Evolutionary conservation across 768 basidiomycete species (phyloP).

Genomic region (Lactifluus subvellereus): DNA sequence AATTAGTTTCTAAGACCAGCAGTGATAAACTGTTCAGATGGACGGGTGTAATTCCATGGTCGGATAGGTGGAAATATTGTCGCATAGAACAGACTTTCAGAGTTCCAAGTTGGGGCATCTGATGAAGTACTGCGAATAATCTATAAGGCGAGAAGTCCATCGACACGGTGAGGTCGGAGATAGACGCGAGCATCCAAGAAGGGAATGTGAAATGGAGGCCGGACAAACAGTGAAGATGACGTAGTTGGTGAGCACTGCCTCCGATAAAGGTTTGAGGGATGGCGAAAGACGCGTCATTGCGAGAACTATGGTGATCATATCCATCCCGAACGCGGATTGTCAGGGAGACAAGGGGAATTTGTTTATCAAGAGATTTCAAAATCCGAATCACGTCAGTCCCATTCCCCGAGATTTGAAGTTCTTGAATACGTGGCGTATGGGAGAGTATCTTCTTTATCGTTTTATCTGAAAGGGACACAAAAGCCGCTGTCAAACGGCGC

Average conservation of each 20-base stretch:
- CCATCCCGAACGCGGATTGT: constrained; percentile 1
- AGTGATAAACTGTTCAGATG: not conserved
- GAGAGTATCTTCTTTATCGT: not conserved
- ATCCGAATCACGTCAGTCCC: not conserved
- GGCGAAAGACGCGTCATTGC: not conserved
- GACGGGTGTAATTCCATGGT: not conserved
- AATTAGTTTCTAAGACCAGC: constrained; percentile 2
- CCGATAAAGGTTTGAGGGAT: constrained; percentile 5
- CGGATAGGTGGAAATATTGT: not conserved
- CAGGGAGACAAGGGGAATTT: constrained; percentile 1
- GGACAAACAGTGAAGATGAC: constrained; percentile 5
- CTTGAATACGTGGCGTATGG: not conserved
- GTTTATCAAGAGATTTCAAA: constrained; percentile 7
- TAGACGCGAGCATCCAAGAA: not conserved
- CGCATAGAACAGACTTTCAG: not conserved
- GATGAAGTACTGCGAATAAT: not conserved
- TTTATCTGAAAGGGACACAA: not conserved
- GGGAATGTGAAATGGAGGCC: constrained; percentile 5
- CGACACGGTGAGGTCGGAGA: constrained; percentile 4
- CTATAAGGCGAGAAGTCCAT: constrained; percentile 1
- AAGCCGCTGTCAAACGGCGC: not conserved
- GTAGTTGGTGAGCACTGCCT: not conserved
- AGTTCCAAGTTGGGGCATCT: constrained; percentile 3
- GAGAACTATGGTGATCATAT: not conserved
- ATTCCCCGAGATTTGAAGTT: constrained; percentile 1